phyloP scores from a whole-genome alignment of 2,329 filamentous ascomycete species.

The Phyllosticta capitalensis region DNA sequence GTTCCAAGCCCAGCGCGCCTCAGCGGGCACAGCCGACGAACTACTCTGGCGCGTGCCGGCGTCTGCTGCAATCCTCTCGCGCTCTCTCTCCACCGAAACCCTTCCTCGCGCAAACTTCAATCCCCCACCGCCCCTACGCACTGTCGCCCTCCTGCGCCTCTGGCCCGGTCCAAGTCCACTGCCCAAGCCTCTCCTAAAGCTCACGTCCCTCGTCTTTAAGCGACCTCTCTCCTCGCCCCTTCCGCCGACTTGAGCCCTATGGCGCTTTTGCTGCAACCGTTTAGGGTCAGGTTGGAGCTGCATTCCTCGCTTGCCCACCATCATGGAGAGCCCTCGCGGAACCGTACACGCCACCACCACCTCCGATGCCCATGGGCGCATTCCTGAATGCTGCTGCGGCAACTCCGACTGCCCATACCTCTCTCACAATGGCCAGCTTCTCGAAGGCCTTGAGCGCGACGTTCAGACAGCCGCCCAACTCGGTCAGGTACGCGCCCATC shows the following conservation, averaged over 20 bases:
- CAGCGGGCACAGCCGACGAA: neutral
- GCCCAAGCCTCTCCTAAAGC: neutral
- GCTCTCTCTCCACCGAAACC: neutral
- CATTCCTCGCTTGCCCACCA: constrained; percentile 5
- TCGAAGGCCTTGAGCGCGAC: constrained; percentile 78
- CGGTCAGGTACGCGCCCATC: constrained; percentile 67
- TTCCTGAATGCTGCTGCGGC: constrained; percentile 70
- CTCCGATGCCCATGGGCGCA: constrained; percentile 14
- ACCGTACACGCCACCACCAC: constrained; percentile 3
- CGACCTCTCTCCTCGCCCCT: neutral
- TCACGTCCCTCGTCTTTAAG: neutral
- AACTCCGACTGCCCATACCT: constrained; percentile 69
- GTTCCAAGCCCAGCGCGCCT: neutral
- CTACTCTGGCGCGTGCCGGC: neutral
- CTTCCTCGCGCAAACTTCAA: neutral
- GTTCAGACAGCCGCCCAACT: constrained; percentile 77
- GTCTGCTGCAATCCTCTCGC: neutral
- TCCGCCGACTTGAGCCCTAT: neutral
- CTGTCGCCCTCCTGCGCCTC: neutral
- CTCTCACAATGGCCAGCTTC: constrained; percentile 65
- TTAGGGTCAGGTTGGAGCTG: neutral
- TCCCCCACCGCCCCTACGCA: neutral
- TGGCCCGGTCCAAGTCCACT: neutral
- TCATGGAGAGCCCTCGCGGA: constrained; percentile 7
- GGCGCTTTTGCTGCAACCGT: neutral